Evolutionary conservation across 345 rosid genomes (phyloP), one percentile per base, ranked within the genome.

Genomic region (Acer yangbiense): DNA sequence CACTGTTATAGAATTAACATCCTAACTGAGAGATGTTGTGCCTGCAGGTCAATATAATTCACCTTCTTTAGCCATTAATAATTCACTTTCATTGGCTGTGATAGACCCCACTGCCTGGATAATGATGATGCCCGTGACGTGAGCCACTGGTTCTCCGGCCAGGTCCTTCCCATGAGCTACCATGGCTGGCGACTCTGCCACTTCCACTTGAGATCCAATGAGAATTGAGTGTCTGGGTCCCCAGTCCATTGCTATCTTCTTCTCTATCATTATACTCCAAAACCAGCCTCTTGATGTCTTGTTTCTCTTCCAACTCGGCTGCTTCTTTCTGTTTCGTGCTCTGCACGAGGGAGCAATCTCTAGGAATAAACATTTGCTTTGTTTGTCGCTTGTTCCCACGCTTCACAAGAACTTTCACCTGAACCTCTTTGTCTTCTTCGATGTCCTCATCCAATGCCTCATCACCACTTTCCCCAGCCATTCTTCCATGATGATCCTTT

Each of bases 291-390:
- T 96, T 96, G 65, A 96, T 96, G 77, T 96, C 98, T 81, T 92
- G 97, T 85, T 96, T 96, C 88, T 96, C 99, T 88, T 94, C 99
- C 41, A 94, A 78, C 71, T 96, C 99, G 0, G 95, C 98, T 43
- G 97, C 99, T 87, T 91, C 98, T 83, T 91, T 94, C 95, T 94
- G 98, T 84, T 94, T 94, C 29, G 98, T 96, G 91, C 99, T 89
- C 86, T 91, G 97, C 67, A 92, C 88, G 32, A 96, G 93, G 1
- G 91, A 83, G 83, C 90, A 89, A 86, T 94, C 99, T 75, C 89
- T 83, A 6, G 99, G 99, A 80, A 96, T 90, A 65, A 82, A 85
- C 97, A 61, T 41, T 35, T 94, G 97, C 78, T 87, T 94, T 8
- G 95, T 93, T 73, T 97, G 99, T 80, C 94, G 99, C 87, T 97